Conservation (phyloP, 1,284 basidiomycete species). For the Fistulina hepatica region DNA sequence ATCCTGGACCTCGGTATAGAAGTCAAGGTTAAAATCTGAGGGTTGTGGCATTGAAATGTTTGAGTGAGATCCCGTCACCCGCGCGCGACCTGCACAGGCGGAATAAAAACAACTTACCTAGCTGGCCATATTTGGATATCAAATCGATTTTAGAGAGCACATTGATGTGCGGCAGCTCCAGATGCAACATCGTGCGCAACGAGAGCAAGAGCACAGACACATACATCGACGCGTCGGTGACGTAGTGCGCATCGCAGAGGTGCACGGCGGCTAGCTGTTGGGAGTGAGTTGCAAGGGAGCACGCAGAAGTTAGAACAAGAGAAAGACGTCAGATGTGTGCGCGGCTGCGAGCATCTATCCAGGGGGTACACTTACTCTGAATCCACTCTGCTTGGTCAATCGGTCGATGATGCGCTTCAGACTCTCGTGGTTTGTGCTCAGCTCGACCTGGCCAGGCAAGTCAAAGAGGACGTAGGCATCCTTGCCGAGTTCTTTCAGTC, state of each 20-base stretch:
- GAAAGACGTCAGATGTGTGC: too few species aligned
- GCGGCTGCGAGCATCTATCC: too few species aligned
- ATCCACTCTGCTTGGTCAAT: slow-evolving; percentile 69
- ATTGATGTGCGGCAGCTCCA: slow-evolving; percentile 96
- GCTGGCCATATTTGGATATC: slow-evolving; percentile 75
- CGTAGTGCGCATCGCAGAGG: slow-evolving; percentile 92
- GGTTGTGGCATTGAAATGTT: too few species aligned
- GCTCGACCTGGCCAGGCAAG: slow-evolving; percentile 94
- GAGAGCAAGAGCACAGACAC: slow-evolving; percentile 88
- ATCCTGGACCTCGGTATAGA: slow-evolving; percentile 97
- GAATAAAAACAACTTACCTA: slow-evolving; percentile 43
- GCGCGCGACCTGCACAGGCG: slow-evolving; percentile 5
- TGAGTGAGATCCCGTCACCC: too few species aligned
- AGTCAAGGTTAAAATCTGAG: slow-evolving; percentile 92
- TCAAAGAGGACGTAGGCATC: slow-evolving; percentile 91
- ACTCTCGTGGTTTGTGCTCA: slow-evolving; percentile 92
- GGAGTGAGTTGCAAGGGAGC: slow-evolving; percentile 11
- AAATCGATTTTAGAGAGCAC: slow-evolving; percentile 95
- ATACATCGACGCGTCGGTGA: slow-evolving; percentile 94
- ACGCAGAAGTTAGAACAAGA: slow-evolving; percentile 16
- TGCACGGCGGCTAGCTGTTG: slow-evolving; percentile 85
- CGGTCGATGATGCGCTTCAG: slow-evolving; percentile 70
- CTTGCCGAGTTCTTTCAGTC: slow-evolving; percentile 55
- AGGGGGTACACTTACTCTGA: slow-evolving; percentile 83
- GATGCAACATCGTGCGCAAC: slow-evolving; percentile 93